Percentiles rank a stretch among this genome's conserved stretches.
phyloP scores from a whole-genome alignment of 257 asterid genomes.

The Phtheirospermum japonicum region DNA sequence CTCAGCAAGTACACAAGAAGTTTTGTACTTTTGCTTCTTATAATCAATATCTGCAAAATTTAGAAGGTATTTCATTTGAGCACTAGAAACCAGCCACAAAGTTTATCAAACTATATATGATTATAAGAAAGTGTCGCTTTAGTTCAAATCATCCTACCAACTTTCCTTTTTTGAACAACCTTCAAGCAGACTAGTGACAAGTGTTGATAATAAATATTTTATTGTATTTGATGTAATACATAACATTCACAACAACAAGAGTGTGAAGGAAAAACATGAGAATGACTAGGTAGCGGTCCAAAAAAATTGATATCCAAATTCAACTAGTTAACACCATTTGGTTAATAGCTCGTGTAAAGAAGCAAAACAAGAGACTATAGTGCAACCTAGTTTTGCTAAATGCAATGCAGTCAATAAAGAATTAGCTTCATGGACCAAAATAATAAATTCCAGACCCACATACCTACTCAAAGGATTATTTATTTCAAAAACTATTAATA shows the following conservation, averaged over 20 bases:
- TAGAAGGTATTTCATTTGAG: background rate
- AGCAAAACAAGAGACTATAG: background rate
- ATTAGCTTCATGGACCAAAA: conserved; percentile 6
- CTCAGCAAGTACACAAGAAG: too few species aligned
- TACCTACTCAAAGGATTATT: conserved; percentile 11
- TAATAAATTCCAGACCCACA: background rate
- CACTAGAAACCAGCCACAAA: background rate
- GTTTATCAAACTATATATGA: background rate
- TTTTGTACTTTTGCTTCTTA: too few species aligned
- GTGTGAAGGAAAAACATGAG: background rate
- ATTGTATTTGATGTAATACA: background rate
- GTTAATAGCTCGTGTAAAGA: background rate
- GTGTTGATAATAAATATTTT: background rate
- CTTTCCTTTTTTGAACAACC: background rate
- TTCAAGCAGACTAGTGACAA: background rate
- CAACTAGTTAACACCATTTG: background rate
- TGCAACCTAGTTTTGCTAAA: background rate
- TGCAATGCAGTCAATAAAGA: conserved; percentile 5
- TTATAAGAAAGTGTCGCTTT: background rate
- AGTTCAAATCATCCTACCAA: background rate
- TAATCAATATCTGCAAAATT: background rate
- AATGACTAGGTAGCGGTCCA: background rate
- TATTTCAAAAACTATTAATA: too few species aligned
- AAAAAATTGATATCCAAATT: too few species aligned
- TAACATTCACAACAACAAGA: background rate